phyloP scores from a whole-genome alignment of 495 filamentous ascomycete species.

The Venustampulla echinocandica region DNA sequence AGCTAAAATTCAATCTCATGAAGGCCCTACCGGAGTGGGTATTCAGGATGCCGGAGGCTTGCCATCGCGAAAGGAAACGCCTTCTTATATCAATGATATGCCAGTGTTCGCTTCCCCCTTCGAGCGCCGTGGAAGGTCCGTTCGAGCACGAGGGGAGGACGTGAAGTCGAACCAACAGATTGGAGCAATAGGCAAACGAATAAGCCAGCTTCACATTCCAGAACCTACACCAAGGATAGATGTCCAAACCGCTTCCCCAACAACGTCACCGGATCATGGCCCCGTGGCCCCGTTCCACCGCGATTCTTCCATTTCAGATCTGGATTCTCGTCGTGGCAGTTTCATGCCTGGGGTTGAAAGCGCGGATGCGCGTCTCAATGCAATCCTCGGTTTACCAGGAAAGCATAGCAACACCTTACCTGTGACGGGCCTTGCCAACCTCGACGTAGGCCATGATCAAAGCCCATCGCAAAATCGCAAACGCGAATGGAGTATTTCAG shows the following conservation, averaged over 20 bases:
- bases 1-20: constrained; percentile 26
- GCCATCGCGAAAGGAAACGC: constrained; percentile 31
- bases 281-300: constrained; percentile 4
- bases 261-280: constrained; percentile 22
- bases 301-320: constrained; percentile 21
- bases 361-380: constrained; percentile 29
- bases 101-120: constrained; percentile 43
- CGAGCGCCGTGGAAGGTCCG: constrained; percentile 30
- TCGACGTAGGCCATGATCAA: constrained; percentile 18
- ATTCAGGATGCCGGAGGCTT: constrained; percentile 31
- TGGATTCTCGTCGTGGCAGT: constrained; percentile 21
- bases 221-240: constrained; percentile 53
- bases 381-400: constrained; percentile 29
- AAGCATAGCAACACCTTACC: constrained; percentile 34
- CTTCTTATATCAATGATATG: constrained; percentile 35
- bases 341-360: constrained; percentile 14
- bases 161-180: background rate
- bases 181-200: background rate
- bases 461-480: constrained; percentile 21
- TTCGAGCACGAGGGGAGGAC: constrained; percentile 5
- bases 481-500: constrained; percentile 65
- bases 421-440: constrained; percentile 21
- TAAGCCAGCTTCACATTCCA: constrained; percentile 33
- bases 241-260: constrained; percentile 41
- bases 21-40: constrained; percentile 4